Conservation (phyloP, 176 grass and related monocot genomes). For the Leersia perrieri region DNA sequence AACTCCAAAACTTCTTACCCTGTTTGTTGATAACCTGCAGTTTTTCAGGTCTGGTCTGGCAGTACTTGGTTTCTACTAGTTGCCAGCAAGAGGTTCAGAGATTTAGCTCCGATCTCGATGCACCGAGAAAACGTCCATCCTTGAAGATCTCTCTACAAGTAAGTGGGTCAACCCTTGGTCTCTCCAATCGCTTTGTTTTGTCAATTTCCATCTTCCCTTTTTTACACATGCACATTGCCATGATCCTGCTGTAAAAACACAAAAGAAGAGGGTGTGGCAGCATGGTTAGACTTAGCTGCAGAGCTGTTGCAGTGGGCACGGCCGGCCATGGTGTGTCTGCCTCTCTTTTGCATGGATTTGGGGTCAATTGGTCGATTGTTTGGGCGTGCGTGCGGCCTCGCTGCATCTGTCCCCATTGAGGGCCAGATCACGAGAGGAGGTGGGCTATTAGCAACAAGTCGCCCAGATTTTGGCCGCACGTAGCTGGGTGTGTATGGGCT, state of each 20-base stretch:
- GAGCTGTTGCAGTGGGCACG: slow-evolving; percentile 40
- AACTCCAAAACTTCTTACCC: slow-evolving; percentile 1
- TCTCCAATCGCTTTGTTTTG: neutral
- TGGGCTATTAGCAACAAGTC: slow-evolving; percentile 40
- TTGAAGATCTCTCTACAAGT: slow-evolving; percentile 22
- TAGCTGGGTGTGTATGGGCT: slow-evolving; percentile 46
- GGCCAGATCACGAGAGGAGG: slow-evolving; percentile 57
- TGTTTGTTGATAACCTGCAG: slow-evolving; percentile 35
- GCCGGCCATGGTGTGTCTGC: slow-evolving; percentile 6
- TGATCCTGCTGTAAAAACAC: slow-evolving; percentile 30
- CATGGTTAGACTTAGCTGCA: slow-evolving; percentile 2
- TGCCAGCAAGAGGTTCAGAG: slow-evolving; percentile 2
- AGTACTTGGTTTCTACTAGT: neutral
- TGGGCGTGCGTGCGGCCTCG: slow-evolving; percentile 46
- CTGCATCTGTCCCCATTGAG: slow-evolving; percentile 34
- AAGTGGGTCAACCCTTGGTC: slow-evolving; percentile 37
- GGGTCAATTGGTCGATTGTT: slow-evolving; percentile 49
- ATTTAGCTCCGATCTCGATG: slow-evolving; percentile 29
- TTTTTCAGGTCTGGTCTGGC: neutral
- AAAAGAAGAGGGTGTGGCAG: neutral
- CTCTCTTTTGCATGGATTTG: slow-evolving; percentile 12
- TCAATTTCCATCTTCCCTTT: neutral
- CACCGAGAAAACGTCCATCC: slow-evolving; percentile 27
- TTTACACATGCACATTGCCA: neutral
- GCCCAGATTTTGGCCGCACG: slow-evolving; percentile 55